phyloP scores from a whole-genome alignment of 2,329 filamentous ascomycete genomes.

The Decorospora gaudefroyi region DNA sequence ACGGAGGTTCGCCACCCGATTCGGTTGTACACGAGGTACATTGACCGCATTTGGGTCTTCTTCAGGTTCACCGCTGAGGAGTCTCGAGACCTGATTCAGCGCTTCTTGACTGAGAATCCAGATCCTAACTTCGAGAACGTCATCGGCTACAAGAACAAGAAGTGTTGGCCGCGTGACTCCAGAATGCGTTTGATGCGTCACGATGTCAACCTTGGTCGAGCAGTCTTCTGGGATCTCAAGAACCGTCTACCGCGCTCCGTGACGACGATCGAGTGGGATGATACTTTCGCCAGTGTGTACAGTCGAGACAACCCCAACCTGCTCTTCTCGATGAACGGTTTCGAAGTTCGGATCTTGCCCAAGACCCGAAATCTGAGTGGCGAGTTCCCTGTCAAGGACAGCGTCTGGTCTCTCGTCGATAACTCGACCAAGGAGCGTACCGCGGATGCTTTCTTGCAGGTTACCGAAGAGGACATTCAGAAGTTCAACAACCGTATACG shows the following conservation, averaged over 20 bases:
- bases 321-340: constrained; percentile 96
- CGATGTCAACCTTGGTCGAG: constrained; percentile 95
- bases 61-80: constrained; percentile 92
- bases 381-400: constrained; percentile 96
- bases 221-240: constrained; percentile 99
- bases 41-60: constrained; percentile 99
- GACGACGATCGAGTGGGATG: constrained; percentile 98
- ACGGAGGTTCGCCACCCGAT: constrained; percentile 95
- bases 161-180: constrained; percentile 97
- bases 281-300: constrained; percentile 97
- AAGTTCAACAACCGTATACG: constrained; percentile 99
- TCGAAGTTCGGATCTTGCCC: constrained; percentile 93
- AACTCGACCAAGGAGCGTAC: constrained; percentile 97
- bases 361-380: constrained; percentile 95
- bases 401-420: constrained; percentile 96
- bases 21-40: constrained; percentile 94
- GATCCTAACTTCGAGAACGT: constrained; percentile 99
- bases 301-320: constrained; percentile 97
- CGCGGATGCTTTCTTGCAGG: constrained; percentile 94
- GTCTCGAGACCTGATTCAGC: constrained; percentile 92
- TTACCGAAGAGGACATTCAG: constrained; percentile 95
- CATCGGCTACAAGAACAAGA: constrained; percentile 98
- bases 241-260: constrained; percentile 92
- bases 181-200: constrained; percentile 98
- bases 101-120: constrained; percentile 96